A percentile compares a stretch with the other conserved stretches of the same genome.
These are phyloP conservation scores for Candida manassasensis DNA, from an alignment of 805 yeast species.

Conservation along the genomic window DNA sequence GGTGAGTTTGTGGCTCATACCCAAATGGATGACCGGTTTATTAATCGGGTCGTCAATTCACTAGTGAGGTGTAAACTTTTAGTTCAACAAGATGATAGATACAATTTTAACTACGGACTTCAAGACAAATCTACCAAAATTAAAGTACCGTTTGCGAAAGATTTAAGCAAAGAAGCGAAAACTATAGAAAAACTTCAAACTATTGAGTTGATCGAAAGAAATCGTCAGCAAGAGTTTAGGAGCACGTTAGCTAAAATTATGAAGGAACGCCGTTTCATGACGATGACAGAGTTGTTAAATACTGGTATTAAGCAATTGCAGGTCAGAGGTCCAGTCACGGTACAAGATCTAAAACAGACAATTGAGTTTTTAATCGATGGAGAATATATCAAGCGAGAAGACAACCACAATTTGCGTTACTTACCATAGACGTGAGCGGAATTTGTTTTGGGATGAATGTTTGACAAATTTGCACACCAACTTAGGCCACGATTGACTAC, in stretches of 20 bases:
- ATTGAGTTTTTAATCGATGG: slow-evolving; percentile 32
- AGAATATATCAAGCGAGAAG: slow-evolving; percentile 28
- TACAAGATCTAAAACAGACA: slow-evolving; percentile 26
- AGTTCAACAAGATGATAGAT: slow-evolving; percentile 8
- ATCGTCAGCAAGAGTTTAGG: slow-evolving; percentile 26
- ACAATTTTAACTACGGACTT: slow-evolving; percentile 21
- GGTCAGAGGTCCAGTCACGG: slow-evolving; percentile 21
- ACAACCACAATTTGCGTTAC: slow-evolving; percentile 20
- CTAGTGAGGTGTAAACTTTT: slow-evolving; percentile 32
- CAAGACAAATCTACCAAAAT: slow-evolving; percentile 24
- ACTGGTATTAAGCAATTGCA: slow-evolving; percentile 17
- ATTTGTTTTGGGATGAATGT: too few relatives aligned
- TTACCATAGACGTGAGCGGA: slow-evolving; percentile 28
- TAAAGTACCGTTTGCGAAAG: slow-evolving; percentile 26
- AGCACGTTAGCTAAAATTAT: slow-evolving; percentile 25
- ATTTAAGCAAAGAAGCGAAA: slow-evolving; percentile 8
- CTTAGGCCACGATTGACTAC: too few relatives aligned
- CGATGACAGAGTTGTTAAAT: slow-evolving; percentile 26
- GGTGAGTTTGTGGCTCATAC: slow-evolving; percentile 20
- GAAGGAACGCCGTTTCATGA: slow-evolving; percentile 23
- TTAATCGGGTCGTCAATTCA: slow-evolving; percentile 25
- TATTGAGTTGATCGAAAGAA: slow-evolving; percentile 12
- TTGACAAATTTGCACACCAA: too few relatives aligned
- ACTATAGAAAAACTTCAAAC: slow-evolving; percentile 3
- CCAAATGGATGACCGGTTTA: slow-evolving; percentile 28